Evolutionary conservation across 2,329 filamentous ascomycete genomes (phyloP), one percentile per base, ranked within the genome.

Genomic region (Calonectria hongkongensis): DNA sequence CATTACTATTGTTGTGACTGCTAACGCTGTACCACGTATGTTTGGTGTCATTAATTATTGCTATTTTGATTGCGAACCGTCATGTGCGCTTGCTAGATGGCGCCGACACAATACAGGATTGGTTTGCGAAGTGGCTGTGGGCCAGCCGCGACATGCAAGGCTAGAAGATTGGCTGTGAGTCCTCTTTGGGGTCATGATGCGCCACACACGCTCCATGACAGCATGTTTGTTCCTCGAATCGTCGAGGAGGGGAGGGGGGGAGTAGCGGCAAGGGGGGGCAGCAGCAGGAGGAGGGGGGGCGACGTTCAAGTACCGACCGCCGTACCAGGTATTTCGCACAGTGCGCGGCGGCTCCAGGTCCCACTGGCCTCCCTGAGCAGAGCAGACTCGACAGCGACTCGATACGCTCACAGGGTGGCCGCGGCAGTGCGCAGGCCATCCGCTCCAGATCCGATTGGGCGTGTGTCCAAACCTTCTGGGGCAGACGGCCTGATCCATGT

Each of bases 401-500:
- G 66, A 73, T 66, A 25, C 41, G 12, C 48, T 72, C 50, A 60
- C 50, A 45, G 66, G 74, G 66, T 43, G 72, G 67, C 68, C 74
- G 72, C 68, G 65, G 76, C 73, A 73, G 60, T 65, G 69, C 54
- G 58, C 65, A 73, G 69, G 54, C 65, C 66, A 76, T 58, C 75
- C 73, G 77, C 78, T 70, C 62, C 68, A 50, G 68, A 78, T 80
- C 78, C 76, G 78, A 80, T 80, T 80, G 78, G 78, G 70, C 70
- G 66, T 56, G 64, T 73, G 47, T 68, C 66, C 62, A 51, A 66
- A 64, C 68, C 51, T 66, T 74, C 77, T 75, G 68, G 67, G 75
- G 73, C 74, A 65, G 71, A 78, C 76, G 66, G 75, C 73, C 66
- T 77, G 73, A 77, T 76, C 75, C 70, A 78, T 78, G 75, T 64